phyloP scores from a whole-genome alignment of 345 rosid genomes.

The Salix suchowensis region DNA sequence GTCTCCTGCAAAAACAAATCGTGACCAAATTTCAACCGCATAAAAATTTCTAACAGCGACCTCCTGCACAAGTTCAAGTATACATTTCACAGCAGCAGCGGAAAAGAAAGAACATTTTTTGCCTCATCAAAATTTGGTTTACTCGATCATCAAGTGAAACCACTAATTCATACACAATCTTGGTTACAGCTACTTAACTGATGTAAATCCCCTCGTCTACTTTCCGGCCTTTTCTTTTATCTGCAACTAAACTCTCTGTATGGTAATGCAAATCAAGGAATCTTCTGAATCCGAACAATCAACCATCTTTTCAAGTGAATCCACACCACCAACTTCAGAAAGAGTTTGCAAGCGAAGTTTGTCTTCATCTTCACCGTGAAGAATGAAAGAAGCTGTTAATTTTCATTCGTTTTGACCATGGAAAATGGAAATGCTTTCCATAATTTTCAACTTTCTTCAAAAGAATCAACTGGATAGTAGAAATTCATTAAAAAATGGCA shows the following conservation, averaged over 20 bases:
- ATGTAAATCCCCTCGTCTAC: neutral
- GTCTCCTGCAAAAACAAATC: neutral
- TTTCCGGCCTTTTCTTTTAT: neutral
- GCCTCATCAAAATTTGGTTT: neutral
- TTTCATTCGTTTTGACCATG: neutral
- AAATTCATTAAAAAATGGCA: constrained; percentile 17
- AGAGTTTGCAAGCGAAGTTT: constrained; percentile 70
- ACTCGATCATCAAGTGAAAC: neutral
- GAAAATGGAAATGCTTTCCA: neutral
- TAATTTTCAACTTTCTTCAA: neutral
- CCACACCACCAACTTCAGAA: constrained; percentile 80
- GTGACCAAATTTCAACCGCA: neutral
- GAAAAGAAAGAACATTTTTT: neutral
- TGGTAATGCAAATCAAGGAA: constrained; percentile 8
- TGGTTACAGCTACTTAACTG: neutral
- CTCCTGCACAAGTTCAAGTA: too few relatives aligned
- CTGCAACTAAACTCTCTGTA: neutral
- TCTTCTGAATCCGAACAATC: constrained; percentile 55
- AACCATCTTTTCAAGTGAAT: constrained; percentile 79
- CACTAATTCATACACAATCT: neutral
- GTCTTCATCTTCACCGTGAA: constrained; percentile 72
- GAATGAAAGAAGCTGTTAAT: neutral
- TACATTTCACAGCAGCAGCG: neutral
- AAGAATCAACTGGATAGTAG: neutral
- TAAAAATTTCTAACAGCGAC: neutral